phyloP scores from a whole-genome alignment of 768 basidiomycete genomes.

The Phaeotremella skinneri region DNA sequence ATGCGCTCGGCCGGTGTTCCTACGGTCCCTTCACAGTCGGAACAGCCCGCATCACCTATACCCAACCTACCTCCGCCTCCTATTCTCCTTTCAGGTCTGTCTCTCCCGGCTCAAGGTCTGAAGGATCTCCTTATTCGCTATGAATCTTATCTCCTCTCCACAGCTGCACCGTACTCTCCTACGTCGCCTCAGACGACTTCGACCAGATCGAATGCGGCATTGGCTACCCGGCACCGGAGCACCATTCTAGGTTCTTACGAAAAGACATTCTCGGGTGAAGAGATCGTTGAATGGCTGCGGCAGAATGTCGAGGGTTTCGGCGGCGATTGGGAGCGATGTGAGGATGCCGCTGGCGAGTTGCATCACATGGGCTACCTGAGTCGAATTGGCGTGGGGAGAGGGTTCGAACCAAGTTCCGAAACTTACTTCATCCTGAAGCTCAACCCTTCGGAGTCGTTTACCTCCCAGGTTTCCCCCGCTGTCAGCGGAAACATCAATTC shows the following conservation, averaged over 20 bases:
- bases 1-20: conserved; percentile 49
- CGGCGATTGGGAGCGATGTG: conserved; percentile 73
- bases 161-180: conserved; percentile 38
- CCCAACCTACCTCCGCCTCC: conserved; percentile 44
- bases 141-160: conserved; percentile 37
- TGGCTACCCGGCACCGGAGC: conserved; percentile 40
- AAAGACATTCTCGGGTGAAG: conserved; percentile 83
- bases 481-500: conserved; percentile 35
- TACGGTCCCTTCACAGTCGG: conserved; percentile 51
- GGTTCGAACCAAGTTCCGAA: conserved; percentile 51
- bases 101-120: conserved; percentile 64
- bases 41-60: conserved; percentile 5
- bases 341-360: conserved; percentile 67
- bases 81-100: conserved; percentile 72
- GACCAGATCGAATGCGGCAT: conserved; percentile 55
- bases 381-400: conserved; percentile 61
- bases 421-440: conserved; percentile 44
- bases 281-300: conserved; percentile 80
- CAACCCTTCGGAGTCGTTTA: conserved; percentile 16
- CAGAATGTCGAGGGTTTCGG: conserved; percentile 73
- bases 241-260: conserved; percentile 52
- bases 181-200: conserved; percentile 12
- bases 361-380: conserved; percentile 56
- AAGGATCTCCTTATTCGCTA: conserved; percentile 65
- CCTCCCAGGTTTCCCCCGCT: conserved; percentile 32